Evolutionary conservation across 768 basidiomycete genomes (phyloP).

Genomic region (Infundibulicybe gibba): DNA sequence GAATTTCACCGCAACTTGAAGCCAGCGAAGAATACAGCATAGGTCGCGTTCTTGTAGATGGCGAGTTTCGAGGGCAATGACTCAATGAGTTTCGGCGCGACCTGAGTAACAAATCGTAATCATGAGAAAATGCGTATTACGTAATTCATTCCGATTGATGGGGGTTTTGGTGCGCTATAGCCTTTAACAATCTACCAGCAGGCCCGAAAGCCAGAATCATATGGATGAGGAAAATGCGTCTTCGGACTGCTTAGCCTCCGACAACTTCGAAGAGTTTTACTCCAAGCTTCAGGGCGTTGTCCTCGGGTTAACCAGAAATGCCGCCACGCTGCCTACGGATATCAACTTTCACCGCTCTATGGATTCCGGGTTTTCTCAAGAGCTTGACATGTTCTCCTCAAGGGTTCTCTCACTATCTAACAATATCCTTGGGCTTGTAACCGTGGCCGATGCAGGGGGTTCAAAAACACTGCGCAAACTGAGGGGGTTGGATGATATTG

Average conservation of each 20-base stretch:
- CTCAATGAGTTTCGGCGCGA: too few relatives aligned
- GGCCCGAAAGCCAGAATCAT: not conserved
- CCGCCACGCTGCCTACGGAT: conserved; percentile 66
- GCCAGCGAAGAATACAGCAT: too few relatives aligned
- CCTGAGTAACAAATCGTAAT: too few relatives aligned
- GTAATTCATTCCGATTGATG: too few relatives aligned
- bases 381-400: conserved; percentile 67
- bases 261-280: conserved; percentile 50
- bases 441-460: conserved; percentile 32
- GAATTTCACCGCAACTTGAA: too few relatives aligned
- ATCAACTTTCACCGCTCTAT: conserved; percentile 89
- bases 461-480: conserved; percentile 40
- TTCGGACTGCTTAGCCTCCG: not conserved
- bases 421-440: conserved; percentile 51
- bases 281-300: conserved; percentile 55
- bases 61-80: too few relatives aligned
- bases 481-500: conserved; percentile 72
- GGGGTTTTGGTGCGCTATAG: too few relatives aligned
- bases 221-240: too few relatives aligned
- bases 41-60: too few relatives aligned
- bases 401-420: conserved; percentile 67
- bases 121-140: too few relatives aligned
- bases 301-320: conserved; percentile 58
- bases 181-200: not conserved
- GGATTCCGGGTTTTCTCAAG: conserved; percentile 62